Evolutionary conservation across 768 basidiomycete species (phyloP), one percentile per base, ranked within the genome.

Genomic region (Naganishia vaughanmartiniae): DNA sequence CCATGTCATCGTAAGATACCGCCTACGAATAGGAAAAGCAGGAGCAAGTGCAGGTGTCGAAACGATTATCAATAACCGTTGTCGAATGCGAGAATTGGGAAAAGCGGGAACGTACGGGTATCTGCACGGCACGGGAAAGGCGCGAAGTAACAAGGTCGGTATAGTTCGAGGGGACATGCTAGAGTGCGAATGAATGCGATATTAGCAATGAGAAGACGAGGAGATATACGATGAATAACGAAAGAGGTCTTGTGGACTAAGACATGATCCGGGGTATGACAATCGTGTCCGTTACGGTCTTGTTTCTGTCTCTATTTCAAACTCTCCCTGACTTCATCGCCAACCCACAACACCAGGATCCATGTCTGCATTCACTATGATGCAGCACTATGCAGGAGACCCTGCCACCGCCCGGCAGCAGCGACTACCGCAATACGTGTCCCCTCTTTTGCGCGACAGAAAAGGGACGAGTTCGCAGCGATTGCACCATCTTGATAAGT

Each of bases 1-100:
- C 48, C 68, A 79, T 79, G 68, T 78, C 70, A 56, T 81, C 80
- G 54, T 71, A 81, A 17, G 80, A 79, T 17, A 74, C 77, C 24
- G 80, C 78, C 45, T 77, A 54, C 11, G 10, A 12, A 19, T 30
- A 36, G 2, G 36, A 63, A 30, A 12, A 30, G 1, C 17, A 21
- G 28, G 17, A 26, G 30, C 33, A 48, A 6, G 39, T 11, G 30
- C 4, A 28, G 39, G 30, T 7, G 19, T 4, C 10, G 19, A 17
- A 53, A 28, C 31, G 54, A 42, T 30, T 28, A n/a, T 21, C 6
- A 42, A 34, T 26, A 7, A 6, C 21, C 33, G 15, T 68, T 6
- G 31, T 4, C 26, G 24, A 11, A 51, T 28, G 21, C 63, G 31
- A 26, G 42, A 2, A 45, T 1, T 3, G 33, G 19, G 34, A 31